Conservation (phyloP, 2,329 filamentous ascomycete genomes). For the Neophaeococcomyces aloes region DNA sequence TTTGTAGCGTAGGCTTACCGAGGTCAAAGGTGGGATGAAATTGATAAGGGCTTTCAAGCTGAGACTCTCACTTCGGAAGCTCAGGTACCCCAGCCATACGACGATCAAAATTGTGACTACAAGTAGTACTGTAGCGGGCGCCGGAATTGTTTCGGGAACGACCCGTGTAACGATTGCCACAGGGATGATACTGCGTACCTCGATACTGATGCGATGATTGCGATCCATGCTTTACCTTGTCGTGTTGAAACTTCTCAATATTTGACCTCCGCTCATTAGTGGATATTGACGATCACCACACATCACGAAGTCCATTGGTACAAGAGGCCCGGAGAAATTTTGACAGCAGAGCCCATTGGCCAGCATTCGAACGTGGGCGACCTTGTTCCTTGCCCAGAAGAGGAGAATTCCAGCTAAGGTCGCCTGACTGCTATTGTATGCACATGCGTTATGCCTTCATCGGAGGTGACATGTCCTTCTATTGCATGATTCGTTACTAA, state of each 20-base stretch:
- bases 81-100: no score
- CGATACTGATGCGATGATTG: no score
- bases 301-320: background rate
- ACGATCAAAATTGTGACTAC: no score
- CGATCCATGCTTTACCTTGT: background rate
- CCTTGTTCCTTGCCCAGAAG: background rate
- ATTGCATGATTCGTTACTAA: background rate
- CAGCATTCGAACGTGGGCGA: background rate
- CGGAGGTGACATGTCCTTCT: background rate
- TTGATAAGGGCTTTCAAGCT: no score
- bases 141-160: no score
- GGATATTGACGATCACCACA: background rate
- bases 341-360: background rate
- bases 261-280: background rate
- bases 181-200: background rate
- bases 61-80: no score
- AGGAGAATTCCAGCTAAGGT: background rate
- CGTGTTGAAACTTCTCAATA: background rate
- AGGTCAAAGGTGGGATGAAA: no score
- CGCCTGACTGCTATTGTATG: background rate
- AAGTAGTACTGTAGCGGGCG: no score
- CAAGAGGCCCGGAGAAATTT: background rate
- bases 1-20: no score
- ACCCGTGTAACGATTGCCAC: no score
- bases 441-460: background rate